phyloP scores from a whole-genome alignment of 164 flowering plant genomes.

The Magnolia officinalis region DNA sequence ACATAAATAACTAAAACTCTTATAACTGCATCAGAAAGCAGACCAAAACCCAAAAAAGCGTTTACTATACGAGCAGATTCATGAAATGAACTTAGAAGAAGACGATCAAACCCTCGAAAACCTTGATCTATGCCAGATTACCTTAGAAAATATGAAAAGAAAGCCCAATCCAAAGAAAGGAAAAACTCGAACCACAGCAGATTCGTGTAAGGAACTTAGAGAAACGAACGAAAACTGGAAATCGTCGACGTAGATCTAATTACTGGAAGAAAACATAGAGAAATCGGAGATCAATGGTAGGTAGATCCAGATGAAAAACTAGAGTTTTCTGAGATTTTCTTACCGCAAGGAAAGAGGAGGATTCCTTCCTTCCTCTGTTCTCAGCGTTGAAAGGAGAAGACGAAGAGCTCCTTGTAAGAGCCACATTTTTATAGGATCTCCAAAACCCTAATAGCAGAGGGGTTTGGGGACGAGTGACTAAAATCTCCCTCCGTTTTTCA shows the following conservation, averaged over 20 bases:
- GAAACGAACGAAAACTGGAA: no score
- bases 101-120: no score
- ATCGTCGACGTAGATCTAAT: no score
- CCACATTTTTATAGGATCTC: background rate
- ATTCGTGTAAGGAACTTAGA: background rate
- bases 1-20: background rate
- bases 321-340: background rate
- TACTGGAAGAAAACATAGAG: no score
- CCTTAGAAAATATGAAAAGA: no score
- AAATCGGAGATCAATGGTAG: no score
- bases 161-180: background rate
- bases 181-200: conserved; percentile 7
- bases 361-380: background rate
- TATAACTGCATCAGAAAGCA: background rate
- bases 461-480: background rate
- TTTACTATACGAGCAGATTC: background rate
- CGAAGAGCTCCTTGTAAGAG: background rate
- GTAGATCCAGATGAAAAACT: no score
- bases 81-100: background rate
- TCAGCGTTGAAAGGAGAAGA: background rate
- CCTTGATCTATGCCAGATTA: no score
- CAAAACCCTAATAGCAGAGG: background rate
- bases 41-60: background rate
- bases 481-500: background rate
- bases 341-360: background rate